Evolutionary conservation across 345 rosid genomes (phyloP).

Genomic region (Heritiera littoralis): DNA sequence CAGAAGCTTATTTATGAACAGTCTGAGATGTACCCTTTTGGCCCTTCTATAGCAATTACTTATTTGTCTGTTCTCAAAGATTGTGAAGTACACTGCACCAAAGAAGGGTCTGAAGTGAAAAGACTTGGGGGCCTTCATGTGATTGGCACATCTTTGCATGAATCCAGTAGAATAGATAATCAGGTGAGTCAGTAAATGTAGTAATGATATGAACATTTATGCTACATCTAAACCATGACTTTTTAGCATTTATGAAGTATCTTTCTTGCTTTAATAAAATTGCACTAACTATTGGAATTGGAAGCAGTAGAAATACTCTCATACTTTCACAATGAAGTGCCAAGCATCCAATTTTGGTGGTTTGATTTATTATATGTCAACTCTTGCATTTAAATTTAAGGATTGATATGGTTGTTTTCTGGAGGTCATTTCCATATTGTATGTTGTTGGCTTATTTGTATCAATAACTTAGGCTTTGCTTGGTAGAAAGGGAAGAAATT

Average conservation of each 20-base stretch:
- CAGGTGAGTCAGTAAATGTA: constrained; percentile 54
- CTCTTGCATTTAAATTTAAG: background rate
- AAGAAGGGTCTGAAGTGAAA: constrained; percentile 92
- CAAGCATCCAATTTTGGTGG: background rate
- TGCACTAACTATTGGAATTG: background rate
- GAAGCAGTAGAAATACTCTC: background rate
- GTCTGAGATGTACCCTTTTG: constrained; percentile 90
- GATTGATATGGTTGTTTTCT: background rate
- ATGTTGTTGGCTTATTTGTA: background rate
- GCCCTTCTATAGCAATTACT: constrained; percentile 80
- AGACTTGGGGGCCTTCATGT: constrained; percentile 97
- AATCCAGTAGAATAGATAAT: constrained; percentile 95
- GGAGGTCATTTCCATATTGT: background rate
- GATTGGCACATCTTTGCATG: constrained; percentile 92
- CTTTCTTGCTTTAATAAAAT: background rate
- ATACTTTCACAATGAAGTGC: constrained; percentile 2
- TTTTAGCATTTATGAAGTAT: constrained; percentile 15
- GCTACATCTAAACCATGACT: constrained; percentile 9
- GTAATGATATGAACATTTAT: constrained; percentile 8
- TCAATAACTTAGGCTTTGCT: background rate
- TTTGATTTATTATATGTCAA: background rate
- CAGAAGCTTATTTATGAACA: constrained; percentile 70
- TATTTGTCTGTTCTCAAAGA: constrained; percentile 84
- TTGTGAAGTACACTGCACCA: constrained; percentile 80
- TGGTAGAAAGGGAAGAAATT: too few species aligned